These are phyloP conservation scores for Colletotrichum gloeosporioides DNA, from an alignment of 2,329 filamentous ascomycete species.

Conservation along the genomic window DNA sequence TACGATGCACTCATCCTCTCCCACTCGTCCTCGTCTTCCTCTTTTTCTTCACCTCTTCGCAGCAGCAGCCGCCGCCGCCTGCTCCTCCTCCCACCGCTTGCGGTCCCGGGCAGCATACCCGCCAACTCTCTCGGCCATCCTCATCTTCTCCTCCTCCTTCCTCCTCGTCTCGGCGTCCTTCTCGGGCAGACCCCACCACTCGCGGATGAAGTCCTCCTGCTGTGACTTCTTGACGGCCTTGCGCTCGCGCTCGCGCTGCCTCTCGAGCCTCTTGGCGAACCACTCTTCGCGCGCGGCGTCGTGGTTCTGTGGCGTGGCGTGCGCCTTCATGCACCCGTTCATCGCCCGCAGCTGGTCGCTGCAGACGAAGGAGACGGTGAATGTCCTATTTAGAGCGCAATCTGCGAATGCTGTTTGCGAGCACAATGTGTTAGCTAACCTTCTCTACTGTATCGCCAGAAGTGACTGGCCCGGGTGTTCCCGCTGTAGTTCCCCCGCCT, in stretches of 20 bases:
- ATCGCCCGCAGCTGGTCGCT: constrained; percentile 79
- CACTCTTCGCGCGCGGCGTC: constrained; percentile 92
- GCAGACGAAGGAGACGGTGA: constrained; percentile 88
- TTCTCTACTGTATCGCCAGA: not conserved
- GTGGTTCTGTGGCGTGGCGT: constrained; percentile 84
- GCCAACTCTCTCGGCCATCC: constrained; percentile 58
- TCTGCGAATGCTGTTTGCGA: constrained; percentile 81
- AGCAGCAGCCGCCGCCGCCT: not conserved
- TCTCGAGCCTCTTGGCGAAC: constrained; percentile 79
- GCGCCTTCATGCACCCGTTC: constrained; percentile 91
- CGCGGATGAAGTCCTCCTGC: constrained; percentile 68
- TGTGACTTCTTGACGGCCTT: constrained; percentile 64
- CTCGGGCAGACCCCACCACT: constrained; percentile 71
- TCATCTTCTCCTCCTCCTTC: constrained; percentile 57
- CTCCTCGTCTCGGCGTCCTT: constrained; percentile 56
- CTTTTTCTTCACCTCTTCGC: not conserved
- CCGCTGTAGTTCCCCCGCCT: not conserved
- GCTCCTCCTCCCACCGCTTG: constrained; percentile 25
- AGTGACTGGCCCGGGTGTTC: not conserved
- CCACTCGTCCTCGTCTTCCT: not conserved
- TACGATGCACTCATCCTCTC: not conserved
- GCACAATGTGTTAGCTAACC: not conserved
- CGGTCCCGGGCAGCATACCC: constrained; percentile 52
- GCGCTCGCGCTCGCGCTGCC: constrained; percentile 70
- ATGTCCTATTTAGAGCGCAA: constrained; percentile 85